Conservation (phyloP, 768 basidiomycete species). For the Hypsizygus marmoreus region DNA sequence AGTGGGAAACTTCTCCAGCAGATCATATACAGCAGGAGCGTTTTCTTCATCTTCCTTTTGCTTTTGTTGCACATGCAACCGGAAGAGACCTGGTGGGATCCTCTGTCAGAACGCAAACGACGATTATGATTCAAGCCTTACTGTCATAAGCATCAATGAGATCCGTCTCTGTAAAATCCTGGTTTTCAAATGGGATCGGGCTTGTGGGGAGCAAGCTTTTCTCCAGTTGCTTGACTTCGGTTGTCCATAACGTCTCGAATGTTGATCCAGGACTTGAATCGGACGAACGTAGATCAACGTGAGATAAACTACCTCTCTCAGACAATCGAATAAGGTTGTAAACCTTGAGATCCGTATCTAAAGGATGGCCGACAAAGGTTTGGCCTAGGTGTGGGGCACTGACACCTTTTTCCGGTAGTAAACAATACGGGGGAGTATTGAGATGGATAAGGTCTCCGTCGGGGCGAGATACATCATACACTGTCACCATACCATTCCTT, state of each 20-base stretch:
- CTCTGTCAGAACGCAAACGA: neutral
- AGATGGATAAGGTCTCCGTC: constrained; percentile 44
- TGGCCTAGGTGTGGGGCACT: constrained; percentile 31
- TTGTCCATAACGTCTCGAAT: constrained; percentile 37
- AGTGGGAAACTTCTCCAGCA: constrained; percentile 53
- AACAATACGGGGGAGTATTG: constrained; percentile 43
- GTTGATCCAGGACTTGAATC: constrained; percentile 15
- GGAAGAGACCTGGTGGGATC: constrained; percentile 40
- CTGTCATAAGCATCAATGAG: constrained; percentile 57
- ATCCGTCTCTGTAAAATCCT: constrained; percentile 48
- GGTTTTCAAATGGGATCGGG: constrained; percentile 45
- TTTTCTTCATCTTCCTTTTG: constrained; percentile 35
- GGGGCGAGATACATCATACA: constrained; percentile 61
- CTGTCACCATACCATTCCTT: constrained; percentile 55
- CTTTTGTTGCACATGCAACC: constrained; percentile 24
- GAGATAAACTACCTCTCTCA: constrained; percentile 46
- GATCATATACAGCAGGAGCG: constrained; percentile 42
- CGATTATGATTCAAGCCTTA: constrained; percentile 32
- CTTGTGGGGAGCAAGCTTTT: constrained; percentile 31
- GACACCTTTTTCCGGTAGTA: constrained; percentile 32
- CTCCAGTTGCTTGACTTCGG: constrained; percentile 40
- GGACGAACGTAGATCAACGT: constrained; percentile 37
- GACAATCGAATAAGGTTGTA: constrained; percentile 49
- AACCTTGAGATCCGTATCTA: constrained; percentile 17
- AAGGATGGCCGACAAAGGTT: constrained; percentile 35